phyloP scores from a whole-genome alignment of 192 early-diverging fungal genomes.

The Dimargaris cristalligena region DNA sequence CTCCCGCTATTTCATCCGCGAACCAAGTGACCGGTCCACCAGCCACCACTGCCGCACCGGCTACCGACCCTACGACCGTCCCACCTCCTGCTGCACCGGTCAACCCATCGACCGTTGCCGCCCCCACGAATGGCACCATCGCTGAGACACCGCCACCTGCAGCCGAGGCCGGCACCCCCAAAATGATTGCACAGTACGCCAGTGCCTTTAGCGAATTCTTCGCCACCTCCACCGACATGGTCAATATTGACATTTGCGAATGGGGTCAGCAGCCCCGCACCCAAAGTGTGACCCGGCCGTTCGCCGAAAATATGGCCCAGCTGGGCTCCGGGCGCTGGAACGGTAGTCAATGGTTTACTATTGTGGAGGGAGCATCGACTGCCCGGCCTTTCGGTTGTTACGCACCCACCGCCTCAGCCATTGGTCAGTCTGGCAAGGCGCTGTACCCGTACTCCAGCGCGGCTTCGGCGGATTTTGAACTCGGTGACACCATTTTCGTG shows the following conservation, averaged over 20 bases:
- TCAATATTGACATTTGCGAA: not conserved
- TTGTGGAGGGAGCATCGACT: not conserved
- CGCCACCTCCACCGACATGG: not conserved
- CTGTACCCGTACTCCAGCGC: not conserved
- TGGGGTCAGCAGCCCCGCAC: not conserved
- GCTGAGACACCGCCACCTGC: no score
- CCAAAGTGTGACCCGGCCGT: not conserved
- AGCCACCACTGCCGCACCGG: no score
- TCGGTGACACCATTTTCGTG: not conserved
- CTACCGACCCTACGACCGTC: no score
- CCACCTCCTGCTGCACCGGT: no score
- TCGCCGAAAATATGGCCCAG: not conserved
- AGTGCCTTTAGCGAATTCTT: not conserved
- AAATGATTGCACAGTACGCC: not conserved
- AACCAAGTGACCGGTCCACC: no score
- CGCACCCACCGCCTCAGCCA: not conserved
- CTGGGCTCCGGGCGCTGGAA: not conserved
- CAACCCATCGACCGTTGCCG: no score
- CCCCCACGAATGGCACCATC: no score
- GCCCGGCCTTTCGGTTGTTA: not conserved
- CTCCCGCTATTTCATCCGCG: no score
- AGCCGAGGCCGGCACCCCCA: not conserved
- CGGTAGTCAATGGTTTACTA: not conserved
- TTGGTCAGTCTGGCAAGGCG: not conserved
- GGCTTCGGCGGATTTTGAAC: not conserved